Conservation (phyloP, 768 basidiomycete genomes). For the Calocybe cyanea region DNA sequence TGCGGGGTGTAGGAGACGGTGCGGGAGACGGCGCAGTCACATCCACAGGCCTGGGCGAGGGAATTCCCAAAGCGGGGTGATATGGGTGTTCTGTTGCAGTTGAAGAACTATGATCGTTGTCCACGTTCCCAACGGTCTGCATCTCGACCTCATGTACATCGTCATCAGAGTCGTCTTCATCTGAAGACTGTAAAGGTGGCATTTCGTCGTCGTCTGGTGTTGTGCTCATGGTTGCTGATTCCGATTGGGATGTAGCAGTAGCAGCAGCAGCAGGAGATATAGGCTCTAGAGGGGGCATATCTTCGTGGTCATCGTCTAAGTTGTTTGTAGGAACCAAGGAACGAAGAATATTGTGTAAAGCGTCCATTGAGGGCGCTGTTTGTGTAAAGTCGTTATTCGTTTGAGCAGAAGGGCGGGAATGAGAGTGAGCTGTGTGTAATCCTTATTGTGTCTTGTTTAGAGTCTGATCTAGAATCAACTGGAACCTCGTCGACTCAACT, state of each 20-base stretch:
- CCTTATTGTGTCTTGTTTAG: too few relatives aligned
- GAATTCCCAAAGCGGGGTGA: conserved; percentile 25
- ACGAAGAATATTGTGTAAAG: conserved; percentile 9
- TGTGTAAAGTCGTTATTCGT: not conserved
- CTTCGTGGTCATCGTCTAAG: not conserved
- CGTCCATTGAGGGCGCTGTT: conserved; percentile 6
- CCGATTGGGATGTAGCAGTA: too few relatives aligned
- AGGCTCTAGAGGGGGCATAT: conserved; percentile 5
- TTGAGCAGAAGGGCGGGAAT: not conserved
- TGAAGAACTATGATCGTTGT: conserved; percentile 18
- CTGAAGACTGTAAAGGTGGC: not conserved
- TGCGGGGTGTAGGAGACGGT: conserved; percentile 6
- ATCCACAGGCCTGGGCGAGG: conserved; percentile 31
- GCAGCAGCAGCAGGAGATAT: not conserved
- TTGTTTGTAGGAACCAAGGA: not conserved
- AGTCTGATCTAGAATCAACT: too few relatives aligned
- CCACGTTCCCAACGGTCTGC: conserved; percentile 26
- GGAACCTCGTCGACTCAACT: too few relatives aligned
- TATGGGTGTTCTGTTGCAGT: conserved; percentile 27
- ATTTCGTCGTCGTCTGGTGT: not conserved
- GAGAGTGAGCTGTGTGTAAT: too few relatives aligned
- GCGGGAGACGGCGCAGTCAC: too few relatives aligned
- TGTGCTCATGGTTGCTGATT: not conserved
- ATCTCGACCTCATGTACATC: conserved; percentile 32
- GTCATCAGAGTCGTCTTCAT: conserved; percentile 3